Conservation (phyloP, 768 basidiomycete species). For the Pleurotus platypus region DNA sequence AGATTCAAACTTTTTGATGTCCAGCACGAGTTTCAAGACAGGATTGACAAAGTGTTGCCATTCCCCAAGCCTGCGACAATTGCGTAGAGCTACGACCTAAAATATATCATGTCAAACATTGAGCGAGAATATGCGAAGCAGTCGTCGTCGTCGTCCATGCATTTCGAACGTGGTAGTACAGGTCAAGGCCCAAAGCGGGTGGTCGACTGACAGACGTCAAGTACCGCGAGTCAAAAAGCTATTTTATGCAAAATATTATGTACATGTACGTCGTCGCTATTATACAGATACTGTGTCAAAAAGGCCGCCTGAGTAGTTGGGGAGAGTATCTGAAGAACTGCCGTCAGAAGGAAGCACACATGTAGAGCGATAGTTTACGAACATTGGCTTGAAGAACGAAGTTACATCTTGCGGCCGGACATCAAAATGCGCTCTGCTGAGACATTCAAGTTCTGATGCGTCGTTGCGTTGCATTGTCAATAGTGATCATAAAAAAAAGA, state of each 20-base stretch:
- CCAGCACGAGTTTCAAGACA: constrained; percentile 56
- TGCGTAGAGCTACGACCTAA: constrained; percentile 12
- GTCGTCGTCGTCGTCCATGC: constrained; percentile 57
- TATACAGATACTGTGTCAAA: background rate
- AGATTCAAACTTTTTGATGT: constrained; percentile 58
- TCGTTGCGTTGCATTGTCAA: background rate
- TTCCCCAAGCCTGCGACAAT: constrained; percentile 30
- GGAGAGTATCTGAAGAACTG: background rate
- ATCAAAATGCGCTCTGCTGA: background rate
- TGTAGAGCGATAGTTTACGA: background rate
- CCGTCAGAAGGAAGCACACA: background rate
- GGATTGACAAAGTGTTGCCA: constrained; percentile 84
- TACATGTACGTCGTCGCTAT: background rate
- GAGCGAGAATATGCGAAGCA: constrained; percentile 50
- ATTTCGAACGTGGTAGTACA: constrained; percentile 21
- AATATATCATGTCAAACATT: constrained; percentile 69
- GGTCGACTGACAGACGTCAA: background rate
- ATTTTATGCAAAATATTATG: background rate
- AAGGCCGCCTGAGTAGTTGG: background rate
- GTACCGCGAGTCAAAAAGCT: background rate
- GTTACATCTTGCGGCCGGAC: background rate
- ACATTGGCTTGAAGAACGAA: background rate
- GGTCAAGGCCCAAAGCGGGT: background rate
- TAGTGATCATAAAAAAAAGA: background rate
- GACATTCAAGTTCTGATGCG: background rate